Evolutionary conservation across 306 rosid genomes (phyloP).

Genomic region (Acacia melanoxylon): DNA sequence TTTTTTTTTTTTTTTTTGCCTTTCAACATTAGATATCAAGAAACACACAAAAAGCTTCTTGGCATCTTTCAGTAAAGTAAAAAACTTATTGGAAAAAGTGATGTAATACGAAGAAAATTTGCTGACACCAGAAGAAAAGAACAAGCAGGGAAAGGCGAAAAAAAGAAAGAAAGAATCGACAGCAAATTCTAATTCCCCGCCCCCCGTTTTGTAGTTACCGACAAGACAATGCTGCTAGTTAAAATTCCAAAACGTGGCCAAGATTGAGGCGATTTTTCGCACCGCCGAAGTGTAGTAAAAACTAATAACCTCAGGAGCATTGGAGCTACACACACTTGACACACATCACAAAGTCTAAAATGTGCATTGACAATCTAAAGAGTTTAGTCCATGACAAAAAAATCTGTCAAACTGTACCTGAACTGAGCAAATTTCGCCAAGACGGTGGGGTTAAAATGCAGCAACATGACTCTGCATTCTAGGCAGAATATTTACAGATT

Average conservation of each 20-base stretch:
- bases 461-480: slow-evolving; percentile 6
- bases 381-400: neutral
- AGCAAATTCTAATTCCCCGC: neutral
- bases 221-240: neutral
- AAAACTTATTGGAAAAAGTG: neutral
- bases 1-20: neutral
- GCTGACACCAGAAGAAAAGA: neutral
- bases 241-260: neutral
- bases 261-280: neutral
- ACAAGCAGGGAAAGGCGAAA: neutral
- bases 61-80: neutral
- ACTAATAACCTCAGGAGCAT: neutral
- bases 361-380: neutral
- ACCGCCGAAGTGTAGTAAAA: neutral
- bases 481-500: neutral
- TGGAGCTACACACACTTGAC: neutral
- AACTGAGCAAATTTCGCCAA: neutral
- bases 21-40: neutral
- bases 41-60: neutral
- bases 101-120: neutral
- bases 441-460: neutral
- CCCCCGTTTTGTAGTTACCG: neutral
- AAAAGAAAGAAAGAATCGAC: neutral
- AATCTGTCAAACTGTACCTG: neutral
- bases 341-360: neutral